These are phyloP conservation scores for Arachnomyces sp. DNA, from an alignment of 2,329 filamentous ascomycete genomes.

Conservation along the genomic window DNA sequence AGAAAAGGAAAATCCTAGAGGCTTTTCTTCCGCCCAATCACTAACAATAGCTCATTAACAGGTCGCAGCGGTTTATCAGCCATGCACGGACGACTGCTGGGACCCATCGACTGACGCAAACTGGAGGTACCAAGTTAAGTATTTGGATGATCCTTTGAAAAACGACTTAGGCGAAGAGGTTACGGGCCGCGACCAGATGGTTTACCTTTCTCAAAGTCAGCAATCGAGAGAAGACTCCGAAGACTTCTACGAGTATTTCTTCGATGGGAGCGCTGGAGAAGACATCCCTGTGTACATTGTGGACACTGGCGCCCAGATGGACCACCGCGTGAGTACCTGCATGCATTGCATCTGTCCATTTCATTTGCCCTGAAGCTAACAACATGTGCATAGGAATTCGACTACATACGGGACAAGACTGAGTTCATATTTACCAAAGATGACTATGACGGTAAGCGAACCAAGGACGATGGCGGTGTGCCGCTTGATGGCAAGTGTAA, in stretches of 20 bases:
- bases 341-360: not conserved
- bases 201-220: constrained; percentile 4
- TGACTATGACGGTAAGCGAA: constrained; percentile 6
- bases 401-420: constrained; percentile 5
- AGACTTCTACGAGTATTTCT: constrained; percentile 3
- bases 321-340: constrained; percentile 4
- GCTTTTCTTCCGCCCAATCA: no score
- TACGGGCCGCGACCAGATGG: constrained; percentile 3
- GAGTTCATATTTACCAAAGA: constrained; percentile 5
- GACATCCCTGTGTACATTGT: constrained; percentile 8
- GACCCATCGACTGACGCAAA: constrained; percentile 1
- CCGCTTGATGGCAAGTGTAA: constrained; percentile 4
- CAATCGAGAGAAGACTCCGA: not conserved
- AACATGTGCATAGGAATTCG: constrained; percentile 6
- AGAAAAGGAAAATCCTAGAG: not conserved
- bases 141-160: not conserved
- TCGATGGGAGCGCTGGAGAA: constrained; percentile 4
- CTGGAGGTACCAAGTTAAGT: constrained; percentile 5
- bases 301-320: constrained; percentile 6
- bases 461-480: constrained; percentile 5
- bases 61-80: constrained; percentile 6
- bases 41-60: not conserved
- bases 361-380: not conserved
- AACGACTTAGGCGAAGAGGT: not conserved
- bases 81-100: constrained; percentile 4